A percentile compares a stretch with the other conserved stretches of the same genome.
Conservation (phyloP, 768 basidiomycete genomes). For the Amylocystis lapponica region DNA sequence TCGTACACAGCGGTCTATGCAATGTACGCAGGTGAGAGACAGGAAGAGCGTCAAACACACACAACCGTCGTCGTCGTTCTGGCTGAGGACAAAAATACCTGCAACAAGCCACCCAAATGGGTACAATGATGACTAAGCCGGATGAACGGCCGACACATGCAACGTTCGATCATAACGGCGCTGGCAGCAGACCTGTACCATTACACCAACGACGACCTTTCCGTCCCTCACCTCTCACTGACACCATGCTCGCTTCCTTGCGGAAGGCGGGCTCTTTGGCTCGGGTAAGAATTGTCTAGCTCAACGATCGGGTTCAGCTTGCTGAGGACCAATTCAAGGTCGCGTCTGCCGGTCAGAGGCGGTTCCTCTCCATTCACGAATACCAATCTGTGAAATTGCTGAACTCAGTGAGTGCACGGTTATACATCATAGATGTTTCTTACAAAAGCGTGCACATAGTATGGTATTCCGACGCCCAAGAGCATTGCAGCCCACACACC, state of each 20-base stretch:
- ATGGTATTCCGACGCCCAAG: slow-evolving; percentile 93
- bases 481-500: slow-evolving; percentile 82
- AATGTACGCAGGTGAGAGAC: slow-evolving; percentile 66
- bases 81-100: slow-evolving; percentile 23
- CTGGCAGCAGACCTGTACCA: neutral
- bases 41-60: slow-evolving; percentile 38
- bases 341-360: slow-evolving; percentile 77
- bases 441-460: too few species aligned
- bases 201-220: slow-evolving; percentile 3
- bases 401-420: slow-evolving; percentile 65
- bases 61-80: slow-evolving; percentile 82
- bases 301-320: too few species aligned
- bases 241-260: slow-evolving; percentile 60
- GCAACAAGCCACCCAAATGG: slow-evolving; percentile 2
- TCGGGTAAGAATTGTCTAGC: slow-evolving; percentile 48
- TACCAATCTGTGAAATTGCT: slow-evolving; percentile 94
- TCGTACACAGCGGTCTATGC: slow-evolving; percentile 26
- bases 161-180: neutral
- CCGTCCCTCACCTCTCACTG: slow-evolving; percentile 13
- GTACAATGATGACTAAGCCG: slow-evolving; percentile 41
- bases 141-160: neutral
- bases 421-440: neutral
- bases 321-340: slow-evolving; percentile 40
- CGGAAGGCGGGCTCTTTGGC: slow-evolving; percentile 60
- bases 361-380: slow-evolving; percentile 95